Percentiles rank a stretch among this genome's conserved stretches.
Evolutionary conservation across 805 yeast genomes (phyloP).

Genomic region (Sugiyamaella boreocaroliniensis): DNA sequence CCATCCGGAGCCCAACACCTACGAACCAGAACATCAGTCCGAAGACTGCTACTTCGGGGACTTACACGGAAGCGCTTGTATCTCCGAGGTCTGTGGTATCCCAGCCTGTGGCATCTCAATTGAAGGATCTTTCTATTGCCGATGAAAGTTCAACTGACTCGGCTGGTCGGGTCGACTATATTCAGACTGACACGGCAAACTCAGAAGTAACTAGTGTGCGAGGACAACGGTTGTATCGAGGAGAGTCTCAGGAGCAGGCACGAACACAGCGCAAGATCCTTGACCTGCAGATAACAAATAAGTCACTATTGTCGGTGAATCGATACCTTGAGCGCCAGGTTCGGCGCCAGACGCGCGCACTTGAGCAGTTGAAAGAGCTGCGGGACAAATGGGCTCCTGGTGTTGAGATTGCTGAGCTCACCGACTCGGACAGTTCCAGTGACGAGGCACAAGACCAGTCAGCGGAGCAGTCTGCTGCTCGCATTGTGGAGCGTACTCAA

Average conservation of each 20-base stretch:
- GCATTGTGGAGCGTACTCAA: not conserved
- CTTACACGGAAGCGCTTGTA: too few species aligned
- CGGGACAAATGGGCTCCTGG: not conserved
- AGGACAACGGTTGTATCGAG: not conserved
- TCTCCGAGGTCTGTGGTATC: too few species aligned
- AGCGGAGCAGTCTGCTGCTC: not conserved
- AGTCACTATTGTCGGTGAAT: slow-evolving; percentile 24
- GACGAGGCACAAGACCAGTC: not conserved
- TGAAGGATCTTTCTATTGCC: too few species aligned
- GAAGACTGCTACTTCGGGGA: too few species aligned
- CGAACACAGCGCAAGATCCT: slow-evolving; percentile 23
- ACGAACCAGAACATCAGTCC: too few species aligned
- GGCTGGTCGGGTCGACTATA: too few species aligned
- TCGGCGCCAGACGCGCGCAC: slow-evolving; percentile 20
- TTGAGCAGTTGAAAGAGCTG: slow-evolving; percentile 12
- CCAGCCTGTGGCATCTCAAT: too few species aligned
- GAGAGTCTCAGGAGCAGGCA: not conserved
- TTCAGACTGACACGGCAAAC: too few species aligned
- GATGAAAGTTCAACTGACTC: too few species aligned
- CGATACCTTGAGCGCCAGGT: slow-evolving; percentile 23
- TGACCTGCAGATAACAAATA: slow-evolving; percentile 28
- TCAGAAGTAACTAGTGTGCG: too few species aligned
- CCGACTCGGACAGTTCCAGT: not conserved
- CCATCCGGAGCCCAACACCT: too few species aligned
- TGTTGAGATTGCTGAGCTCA: not conserved